phyloP scores from a whole-genome alignment of 1,139 yeast species.

The Lodderomyces parapsilosis region DNA sequence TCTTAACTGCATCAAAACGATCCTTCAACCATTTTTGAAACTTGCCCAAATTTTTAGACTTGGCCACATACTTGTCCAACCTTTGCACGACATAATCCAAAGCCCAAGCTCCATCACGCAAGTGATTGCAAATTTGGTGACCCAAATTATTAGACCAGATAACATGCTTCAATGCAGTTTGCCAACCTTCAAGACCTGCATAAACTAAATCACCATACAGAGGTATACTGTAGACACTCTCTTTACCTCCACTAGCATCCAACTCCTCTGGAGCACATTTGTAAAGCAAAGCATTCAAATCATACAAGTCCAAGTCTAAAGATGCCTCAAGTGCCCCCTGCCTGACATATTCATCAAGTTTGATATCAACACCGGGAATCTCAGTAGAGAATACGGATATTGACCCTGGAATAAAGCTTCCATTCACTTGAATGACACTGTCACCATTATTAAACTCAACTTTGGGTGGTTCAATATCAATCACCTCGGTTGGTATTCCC shows the following conservation, averaged over 20 bases:
- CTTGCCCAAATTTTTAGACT: conserved; percentile 44
- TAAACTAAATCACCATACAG: conserved; percentile 70
- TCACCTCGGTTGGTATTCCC: conserved; percentile 67
- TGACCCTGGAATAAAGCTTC: conserved; percentile 81
- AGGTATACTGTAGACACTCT: conserved; percentile 76
- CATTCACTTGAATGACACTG: conserved; percentile 51
- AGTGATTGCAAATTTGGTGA: conserved; percentile 77
- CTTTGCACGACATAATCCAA: conserved; percentile 71
- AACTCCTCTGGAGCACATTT: conserved; percentile 86
- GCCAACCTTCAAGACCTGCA: conserved; percentile 95
- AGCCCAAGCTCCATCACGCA: conserved; percentile 88
- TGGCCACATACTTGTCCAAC: conserved; percentile 51
- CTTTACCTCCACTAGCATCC: conserved; percentile 69
- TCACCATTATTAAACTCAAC: conserved; percentile 42
- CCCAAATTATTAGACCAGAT: conserved; percentile 75
- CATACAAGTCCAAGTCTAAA: conserved; percentile 55
- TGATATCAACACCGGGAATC: conserved; percentile 53
- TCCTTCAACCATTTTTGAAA: conserved; percentile 69
- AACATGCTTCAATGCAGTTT: conserved; percentile 60
- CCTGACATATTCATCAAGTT: conserved; percentile 63
- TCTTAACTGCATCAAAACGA: conserved; percentile 63
- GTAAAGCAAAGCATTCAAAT: conserved; percentile 73
- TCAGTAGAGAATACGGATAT: conserved; percentile 79
- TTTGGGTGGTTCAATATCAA: conserved; percentile 50
- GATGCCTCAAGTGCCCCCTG: conserved; percentile 79